phyloP scores from a whole-genome alignment of 768 basidiomycete genomes.

The Kwoniella sp. region DNA sequence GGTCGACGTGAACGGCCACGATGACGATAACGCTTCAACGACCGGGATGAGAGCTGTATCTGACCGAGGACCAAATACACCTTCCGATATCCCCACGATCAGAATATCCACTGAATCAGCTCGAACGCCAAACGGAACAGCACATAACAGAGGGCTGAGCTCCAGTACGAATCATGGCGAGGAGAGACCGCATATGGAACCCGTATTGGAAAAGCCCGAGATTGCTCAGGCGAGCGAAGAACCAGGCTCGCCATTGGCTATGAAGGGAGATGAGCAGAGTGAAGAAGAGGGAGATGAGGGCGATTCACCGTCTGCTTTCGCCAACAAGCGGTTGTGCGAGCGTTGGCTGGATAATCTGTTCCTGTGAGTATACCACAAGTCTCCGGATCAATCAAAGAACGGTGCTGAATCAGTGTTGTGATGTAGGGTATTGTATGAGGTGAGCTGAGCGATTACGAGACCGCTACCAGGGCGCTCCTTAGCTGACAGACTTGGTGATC shows the following conservation, averaged over 20 bases:
- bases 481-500: background rate
- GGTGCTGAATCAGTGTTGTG: no score
- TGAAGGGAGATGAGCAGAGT: conserved; percentile 17
- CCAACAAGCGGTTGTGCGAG: conserved; percentile 94
- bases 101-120: conserved; percentile 72
- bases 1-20: conserved; percentile 55
- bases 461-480: background rate
- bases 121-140: conserved; percentile 20
- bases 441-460: conserved; percentile 43
- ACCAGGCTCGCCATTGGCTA: conserved; percentile 22
- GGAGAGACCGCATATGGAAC: conserved; percentile 18
- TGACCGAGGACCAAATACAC: conserved; percentile 20
- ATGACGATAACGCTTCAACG: conserved; percentile 41
- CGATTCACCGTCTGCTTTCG: conserved; percentile 73
- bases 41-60: conserved; percentile 17
- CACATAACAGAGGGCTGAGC: conserved; percentile 57
- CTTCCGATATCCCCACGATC: conserved; percentile 67
- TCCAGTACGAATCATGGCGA: conserved; percentile 61
- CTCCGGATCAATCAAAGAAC: no score
- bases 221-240: conserved; percentile 38
- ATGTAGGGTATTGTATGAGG: conserved; percentile 99
- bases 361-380: no score
- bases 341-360: conserved; percentile 91
- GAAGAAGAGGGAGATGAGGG: conserved; percentile 29
- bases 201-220: conserved; percentile 51